Percentiles rank a stretch among this genome's conserved stretches.
These are phyloP conservation scores for Vitis amurensis DNA, from an alignment of 164 flowering plant genomes.

Conservation along the genomic window DNA sequence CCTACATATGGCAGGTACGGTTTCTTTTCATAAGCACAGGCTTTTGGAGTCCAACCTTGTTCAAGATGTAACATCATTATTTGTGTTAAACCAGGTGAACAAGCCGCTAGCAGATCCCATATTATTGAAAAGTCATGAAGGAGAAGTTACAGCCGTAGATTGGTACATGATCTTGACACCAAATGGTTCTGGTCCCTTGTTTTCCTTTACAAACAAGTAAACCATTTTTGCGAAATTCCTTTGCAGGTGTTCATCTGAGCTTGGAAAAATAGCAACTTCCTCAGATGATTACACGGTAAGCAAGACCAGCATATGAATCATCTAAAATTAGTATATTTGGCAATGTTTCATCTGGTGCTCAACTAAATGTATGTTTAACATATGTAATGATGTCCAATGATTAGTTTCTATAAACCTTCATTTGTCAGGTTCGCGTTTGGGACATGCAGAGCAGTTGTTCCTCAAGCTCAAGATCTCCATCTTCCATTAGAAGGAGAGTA, in stretches of 20 bases:
- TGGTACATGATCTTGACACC: slow-evolving; percentile 45
- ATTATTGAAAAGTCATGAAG: slow-evolving; percentile 64
- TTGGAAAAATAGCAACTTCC: slow-evolving; percentile 76
- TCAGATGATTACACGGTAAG: slow-evolving; percentile 91
- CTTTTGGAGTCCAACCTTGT: slow-evolving; percentile 26
- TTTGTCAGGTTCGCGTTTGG: slow-evolving; percentile 59
- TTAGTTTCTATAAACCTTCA: background rate
- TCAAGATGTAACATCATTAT: background rate
- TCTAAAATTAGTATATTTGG: background rate
- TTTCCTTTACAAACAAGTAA: background rate
- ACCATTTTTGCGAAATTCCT: background rate
- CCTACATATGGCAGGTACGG: slow-evolving; percentile 88
- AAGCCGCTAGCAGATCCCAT: slow-evolving; percentile 65
- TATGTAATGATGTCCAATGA: background rate
- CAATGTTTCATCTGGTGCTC: background rate
- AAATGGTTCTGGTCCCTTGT: background rate
- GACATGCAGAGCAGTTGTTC: slow-evolving; percentile 33
- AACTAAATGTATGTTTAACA: background rate
- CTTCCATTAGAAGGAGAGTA: slow-evolving; percentile 59
- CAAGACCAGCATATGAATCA: background rate
- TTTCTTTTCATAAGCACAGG: slow-evolving; percentile 12
- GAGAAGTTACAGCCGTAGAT: slow-evolving; percentile 90
- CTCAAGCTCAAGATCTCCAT: slow-evolving; percentile 46
- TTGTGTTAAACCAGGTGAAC: slow-evolving; percentile 49
- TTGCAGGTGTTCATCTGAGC: slow-evolving; percentile 72